Evolutionary conservation across 2,329 filamentous ascomycete genomes (phyloP).

Genomic region (Dactylellina haptotyla): DNA sequence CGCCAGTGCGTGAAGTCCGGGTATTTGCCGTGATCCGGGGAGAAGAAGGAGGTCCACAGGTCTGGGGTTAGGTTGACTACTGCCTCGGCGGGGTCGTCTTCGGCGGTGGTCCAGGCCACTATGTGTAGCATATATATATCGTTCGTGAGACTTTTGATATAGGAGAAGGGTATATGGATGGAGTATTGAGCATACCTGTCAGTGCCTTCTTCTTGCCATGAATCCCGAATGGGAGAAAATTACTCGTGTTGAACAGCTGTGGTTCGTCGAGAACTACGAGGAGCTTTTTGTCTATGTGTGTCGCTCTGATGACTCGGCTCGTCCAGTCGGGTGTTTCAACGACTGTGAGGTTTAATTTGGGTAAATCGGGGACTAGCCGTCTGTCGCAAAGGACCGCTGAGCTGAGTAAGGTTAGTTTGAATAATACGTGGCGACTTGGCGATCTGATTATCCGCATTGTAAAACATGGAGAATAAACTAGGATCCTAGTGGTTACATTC

Average conservation of each 20-base stretch:
- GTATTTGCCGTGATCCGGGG: not conserved
- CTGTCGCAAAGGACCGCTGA: no score
- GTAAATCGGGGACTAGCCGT: no score
- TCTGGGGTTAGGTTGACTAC: not conserved
- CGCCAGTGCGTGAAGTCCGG: slow-evolving; percentile 15
- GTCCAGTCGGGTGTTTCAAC: not conserved
- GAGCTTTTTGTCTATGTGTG: not conserved
- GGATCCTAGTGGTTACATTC: no score
- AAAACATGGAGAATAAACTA: no score
- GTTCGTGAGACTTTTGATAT: not conserved
- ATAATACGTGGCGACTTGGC: no score
- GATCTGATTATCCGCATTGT: no score
- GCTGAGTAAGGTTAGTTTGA: no score
- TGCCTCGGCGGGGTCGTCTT: not conserved
- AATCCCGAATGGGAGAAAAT: not conserved
- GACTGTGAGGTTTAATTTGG: not conserved
- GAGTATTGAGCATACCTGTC: not conserved
- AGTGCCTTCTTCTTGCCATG: slow-evolving; percentile 1
- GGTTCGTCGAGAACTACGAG: not conserved
- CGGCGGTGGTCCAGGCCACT: slow-evolving; percentile 5
- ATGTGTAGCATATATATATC: not conserved
- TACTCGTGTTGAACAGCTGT: not conserved
- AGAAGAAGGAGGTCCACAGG: not conserved
- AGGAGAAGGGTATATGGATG: not conserved
- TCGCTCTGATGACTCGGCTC: not conserved